These are phyloP conservation scores for Chloris gayana DNA, from an alignment of 176 grass and related monocot genomes.

Conservation along the genomic window DNA sequence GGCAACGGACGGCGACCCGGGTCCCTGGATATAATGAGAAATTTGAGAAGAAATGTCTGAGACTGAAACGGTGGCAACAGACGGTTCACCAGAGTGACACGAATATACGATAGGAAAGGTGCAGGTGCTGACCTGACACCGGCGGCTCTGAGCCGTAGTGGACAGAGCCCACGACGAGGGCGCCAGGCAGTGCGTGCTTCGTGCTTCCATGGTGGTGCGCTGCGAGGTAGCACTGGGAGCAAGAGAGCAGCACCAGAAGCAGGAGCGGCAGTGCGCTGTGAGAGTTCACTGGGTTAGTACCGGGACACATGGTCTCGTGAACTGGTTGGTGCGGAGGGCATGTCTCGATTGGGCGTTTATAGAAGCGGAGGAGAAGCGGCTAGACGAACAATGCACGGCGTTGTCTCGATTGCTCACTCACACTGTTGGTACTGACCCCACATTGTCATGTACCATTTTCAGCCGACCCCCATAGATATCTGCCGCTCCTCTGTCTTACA, in stretches of 20 bases:
- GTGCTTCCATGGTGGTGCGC: background rate
- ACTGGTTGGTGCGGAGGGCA: background rate
- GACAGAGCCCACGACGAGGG: slow-evolving; percentile 17
- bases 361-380: background rate
- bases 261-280: background rate
- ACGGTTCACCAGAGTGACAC: background rate
- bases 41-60: background rate
- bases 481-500: too few relatives aligned
- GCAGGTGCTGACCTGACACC: slow-evolving; percentile 23
- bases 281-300: background rate
- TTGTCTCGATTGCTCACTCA: too few relatives aligned
- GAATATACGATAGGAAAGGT: background rate
- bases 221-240: slow-evolving; percentile 21
- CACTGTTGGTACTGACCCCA: too few relatives aligned
- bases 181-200: background rate
- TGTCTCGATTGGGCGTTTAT: slow-evolving; percentile 7
- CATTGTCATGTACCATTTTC: too few relatives aligned
- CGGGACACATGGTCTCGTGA: background rate
- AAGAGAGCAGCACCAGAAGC: slow-evolving; percentile 8
- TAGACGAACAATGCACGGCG: too few relatives aligned
- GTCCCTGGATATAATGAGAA: background rate
- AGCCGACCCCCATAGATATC: too few relatives aligned
- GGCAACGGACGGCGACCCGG: slow-evolving; percentile 17
- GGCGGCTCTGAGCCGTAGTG: slow-evolving; percentile 14
- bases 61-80: background rate